These are phyloP conservation scores for Phytophthora multivora DNA, from an alignment of 352 stramenopile genomes.

Conservation along the genomic window DNA sequence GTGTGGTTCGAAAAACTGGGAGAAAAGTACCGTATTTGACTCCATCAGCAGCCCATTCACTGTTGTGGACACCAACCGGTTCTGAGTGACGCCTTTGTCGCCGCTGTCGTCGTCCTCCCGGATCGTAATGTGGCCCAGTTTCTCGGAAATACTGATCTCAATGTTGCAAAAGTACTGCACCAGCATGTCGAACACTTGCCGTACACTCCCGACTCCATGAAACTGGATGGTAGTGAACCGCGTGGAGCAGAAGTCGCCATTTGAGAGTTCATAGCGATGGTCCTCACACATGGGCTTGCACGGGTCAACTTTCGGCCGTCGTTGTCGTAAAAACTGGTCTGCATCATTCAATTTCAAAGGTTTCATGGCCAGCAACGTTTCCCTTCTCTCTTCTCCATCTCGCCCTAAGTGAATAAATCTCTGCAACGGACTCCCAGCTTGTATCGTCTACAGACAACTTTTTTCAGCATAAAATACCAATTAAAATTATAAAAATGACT, in stretches of 20 bases:
- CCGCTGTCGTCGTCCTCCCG: constrained; percentile 42
- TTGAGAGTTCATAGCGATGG: constrained; percentile 30
- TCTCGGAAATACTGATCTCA: constrained; percentile 51
- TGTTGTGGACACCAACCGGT: constrained; percentile 40
- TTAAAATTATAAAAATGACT: constrained; percentile 3
- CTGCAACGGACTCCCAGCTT: constrained; percentile 40
- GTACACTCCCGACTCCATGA: constrained; percentile 28
- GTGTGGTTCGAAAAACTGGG: constrained; percentile 30
- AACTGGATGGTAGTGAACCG: constrained; percentile 39
- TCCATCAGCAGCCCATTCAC: constrained; percentile 39
- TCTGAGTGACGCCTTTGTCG: constrained; percentile 33
- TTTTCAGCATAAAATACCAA: not conserved
- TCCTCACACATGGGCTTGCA: constrained; percentile 40
- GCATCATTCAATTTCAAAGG: constrained; percentile 35
- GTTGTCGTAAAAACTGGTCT: constrained; percentile 34
- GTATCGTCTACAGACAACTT: constrained; percentile 28
- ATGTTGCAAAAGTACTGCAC: constrained; percentile 41
- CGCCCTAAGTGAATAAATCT: constrained; percentile 32
- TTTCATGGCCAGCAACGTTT: constrained; percentile 28
- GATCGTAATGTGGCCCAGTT: constrained; percentile 42
- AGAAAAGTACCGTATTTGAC: constrained; percentile 42
- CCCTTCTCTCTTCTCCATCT: constrained; percentile 14
- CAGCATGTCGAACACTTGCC: constrained; percentile 44
- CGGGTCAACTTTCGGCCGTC: constrained; percentile 32
- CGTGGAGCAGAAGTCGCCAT: constrained; percentile 36